These are phyloP conservation scores for Vitis vinifera DNA, from an alignment of 164 flowering plant genomes.

Conservation along the genomic window DNA sequence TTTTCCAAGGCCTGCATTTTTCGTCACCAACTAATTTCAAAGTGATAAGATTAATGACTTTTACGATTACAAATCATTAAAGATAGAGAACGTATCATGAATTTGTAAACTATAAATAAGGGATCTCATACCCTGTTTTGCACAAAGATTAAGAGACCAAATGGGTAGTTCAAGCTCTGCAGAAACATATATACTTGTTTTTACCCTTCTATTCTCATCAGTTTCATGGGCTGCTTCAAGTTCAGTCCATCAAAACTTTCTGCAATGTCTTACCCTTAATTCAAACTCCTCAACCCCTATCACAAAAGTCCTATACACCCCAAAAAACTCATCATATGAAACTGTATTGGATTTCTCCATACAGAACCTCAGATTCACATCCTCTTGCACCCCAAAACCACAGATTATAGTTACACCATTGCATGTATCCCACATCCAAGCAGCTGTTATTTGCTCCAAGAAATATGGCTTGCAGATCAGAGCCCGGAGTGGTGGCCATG, in stretches of 20 bases:
- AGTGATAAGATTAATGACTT: too few relatives aligned
- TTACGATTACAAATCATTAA: too few relatives aligned
- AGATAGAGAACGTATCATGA: too few relatives aligned
- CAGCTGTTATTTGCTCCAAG: conserved; percentile 8
- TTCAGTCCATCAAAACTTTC: neutral
- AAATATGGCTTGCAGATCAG: conserved; percentile 9
- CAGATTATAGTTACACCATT: neutral
- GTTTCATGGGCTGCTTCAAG: neutral
- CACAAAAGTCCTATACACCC: neutral
- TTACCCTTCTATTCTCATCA: neutral
- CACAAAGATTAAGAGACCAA: too few relatives aligned
- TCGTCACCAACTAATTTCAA: too few relatives aligned
- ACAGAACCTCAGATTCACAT: conserved; percentile 1
- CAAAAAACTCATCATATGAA: neutral
- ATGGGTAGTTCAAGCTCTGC: neutral
- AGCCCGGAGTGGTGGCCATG: conserved; percentile 14
- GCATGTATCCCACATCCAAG: conserved; percentile 6
- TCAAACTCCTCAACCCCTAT: neutral
- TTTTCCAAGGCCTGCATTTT: too few relatives aligned
- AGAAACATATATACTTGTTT: neutral
- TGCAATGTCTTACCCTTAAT: neutral
- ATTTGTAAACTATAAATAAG: too few relatives aligned
- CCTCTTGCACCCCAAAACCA: conserved; percentile 3
- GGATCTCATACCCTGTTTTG: too few relatives aligned
- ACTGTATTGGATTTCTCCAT: neutral